Evolutionary conservation across 2,329 filamentous ascomycete genomes (phyloP).

Genomic region (Teratosphaeriaceae sp.): DNA sequence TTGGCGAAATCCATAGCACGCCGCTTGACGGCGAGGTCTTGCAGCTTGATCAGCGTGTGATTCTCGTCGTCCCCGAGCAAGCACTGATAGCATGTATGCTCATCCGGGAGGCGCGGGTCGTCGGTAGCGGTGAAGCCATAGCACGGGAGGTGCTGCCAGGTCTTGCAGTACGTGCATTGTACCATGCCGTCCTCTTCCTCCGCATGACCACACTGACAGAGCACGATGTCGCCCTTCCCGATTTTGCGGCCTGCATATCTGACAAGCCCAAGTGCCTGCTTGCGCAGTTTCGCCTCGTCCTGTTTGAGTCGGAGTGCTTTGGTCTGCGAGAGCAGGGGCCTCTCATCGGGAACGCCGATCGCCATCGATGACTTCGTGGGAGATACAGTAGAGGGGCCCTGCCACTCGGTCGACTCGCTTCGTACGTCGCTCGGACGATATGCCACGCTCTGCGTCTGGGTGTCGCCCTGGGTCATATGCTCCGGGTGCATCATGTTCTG

Average conservation of each 20-base stretch:
- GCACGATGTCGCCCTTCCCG: slow-evolving; percentile 18
- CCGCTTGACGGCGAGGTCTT: slow-evolving; percentile 18
- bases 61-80: slow-evolving; percentile 23
- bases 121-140: slow-evolving; percentile 36
- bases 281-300: slow-evolving; percentile 10
- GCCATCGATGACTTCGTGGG: neutral
- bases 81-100: slow-evolving; percentile 44
- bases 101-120: slow-evolving; percentile 34
- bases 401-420: slow-evolving; percentile 4
- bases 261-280: slow-evolving; percentile 13
- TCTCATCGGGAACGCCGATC: neutral
- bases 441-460: slow-evolving; percentile 19
- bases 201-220: slow-evolving; percentile 37
- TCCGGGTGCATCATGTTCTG: slow-evolving; percentile 23
- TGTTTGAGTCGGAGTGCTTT: slow-evolving; percentile 8
- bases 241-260: slow-evolving; percentile 8
- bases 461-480: slow-evolving; percentile 26
- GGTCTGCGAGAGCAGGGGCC: slow-evolving; percentile 6
- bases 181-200: slow-evolving; percentile 39
- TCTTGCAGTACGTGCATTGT: slow-evolving; percentile 38
- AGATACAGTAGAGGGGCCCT: neutral
- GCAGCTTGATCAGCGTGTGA: slow-evolving; percentile 12
- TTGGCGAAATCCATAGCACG: slow-evolving; percentile 20
- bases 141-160: slow-evolving; percentile 41
- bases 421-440: neutral